Base-by-base conservation (phyloP, 1,139 yeast genomes). In the Candida sanyaensis region DNA sequence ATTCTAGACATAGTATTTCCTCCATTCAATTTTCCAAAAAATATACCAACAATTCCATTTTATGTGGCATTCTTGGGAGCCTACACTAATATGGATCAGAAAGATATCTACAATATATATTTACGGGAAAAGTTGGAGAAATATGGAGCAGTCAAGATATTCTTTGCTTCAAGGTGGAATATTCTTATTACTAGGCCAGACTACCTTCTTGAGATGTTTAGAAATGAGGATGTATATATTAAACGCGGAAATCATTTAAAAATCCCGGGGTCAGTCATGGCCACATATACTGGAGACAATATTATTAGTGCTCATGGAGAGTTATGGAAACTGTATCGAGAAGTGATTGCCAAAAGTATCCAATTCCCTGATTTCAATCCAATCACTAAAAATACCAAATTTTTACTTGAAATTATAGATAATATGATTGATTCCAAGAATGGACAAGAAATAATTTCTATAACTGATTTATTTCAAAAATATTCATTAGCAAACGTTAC, bases 161-260 rank as follows among this genome's bases (percentile, higher is more conserved):
- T 77, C 57, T 83, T 82, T 67, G 87, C 83, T 4, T 79, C 84
- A 1, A 69, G 84, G 48, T 83, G 88, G 88, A 83, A 83, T 55
- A 74, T 82, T 13, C 58, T 83, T 37, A 80, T 82, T 0, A 68
- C 80, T 1, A 70, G 61, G 44, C 86, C 86, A 1, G 75, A 75
- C 32, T 72, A 63, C 47, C 62, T 83, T 47, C 60, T 64, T 6
- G 77, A 78, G 47, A 58, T 83, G 5, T 73, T 82, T 51, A 76
- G 70, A 54, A 69, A 81, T 46, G 84, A 80, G 49, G 68, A 72
- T 24, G 61, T 71, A 0, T 83, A 72, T 61, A 78, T 80, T 3
- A 83, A 83, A 54, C 80, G 84, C 56, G 88, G 88, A 0, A 83
- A 83, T 50, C 85, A 81, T 33, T 66, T 71, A 43, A 83, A 83